Evolutionary conservation across 192 early-diverging fungal species (phyloP).

Genomic region (Coemansia sp.): DNA sequence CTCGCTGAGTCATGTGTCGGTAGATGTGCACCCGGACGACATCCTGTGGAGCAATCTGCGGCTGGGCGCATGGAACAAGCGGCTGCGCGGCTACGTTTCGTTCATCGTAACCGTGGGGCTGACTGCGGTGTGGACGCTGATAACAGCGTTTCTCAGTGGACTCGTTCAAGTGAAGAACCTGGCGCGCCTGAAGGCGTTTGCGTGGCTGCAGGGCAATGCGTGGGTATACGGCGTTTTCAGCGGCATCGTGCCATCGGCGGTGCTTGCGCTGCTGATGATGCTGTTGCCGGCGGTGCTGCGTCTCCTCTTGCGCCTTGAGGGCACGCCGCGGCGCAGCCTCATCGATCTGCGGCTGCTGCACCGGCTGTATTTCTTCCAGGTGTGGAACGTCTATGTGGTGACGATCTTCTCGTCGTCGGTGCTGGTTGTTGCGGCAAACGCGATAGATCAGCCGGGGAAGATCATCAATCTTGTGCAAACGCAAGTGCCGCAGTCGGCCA

Average conservation of each 20-base stretch:
- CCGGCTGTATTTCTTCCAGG: slow-evolving; percentile 80
- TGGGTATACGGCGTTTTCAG: slow-evolving; percentile 59
- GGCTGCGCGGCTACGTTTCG: slow-evolving; percentile 61
- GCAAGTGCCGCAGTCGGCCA: slow-evolving; percentile 72
- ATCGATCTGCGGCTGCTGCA: slow-evolving; percentile 66
- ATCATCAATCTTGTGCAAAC: slow-evolving; percentile 60
- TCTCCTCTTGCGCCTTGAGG: slow-evolving; percentile 63
- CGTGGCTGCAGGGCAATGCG: slow-evolving; percentile 21
- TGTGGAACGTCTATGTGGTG: slow-evolving; percentile 79
- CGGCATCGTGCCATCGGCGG: slow-evolving; percentile 76
- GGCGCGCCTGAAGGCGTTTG: slow-evolving; percentile 57
- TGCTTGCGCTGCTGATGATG: slow-evolving; percentile 70
- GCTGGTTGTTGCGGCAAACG: slow-evolving; percentile 37
- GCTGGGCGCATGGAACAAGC: slow-evolving; percentile 54
- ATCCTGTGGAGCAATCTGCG: slow-evolving; percentile 83
- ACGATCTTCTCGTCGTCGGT: slow-evolving; percentile 73
- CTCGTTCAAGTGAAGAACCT: slow-evolving; percentile 61
- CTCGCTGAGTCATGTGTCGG: slow-evolving; percentile 65
- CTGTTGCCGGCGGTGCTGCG: slow-evolving; percentile 70
- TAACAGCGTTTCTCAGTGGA: slow-evolving; percentile 63
- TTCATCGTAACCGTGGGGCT: slow-evolving; percentile 59
- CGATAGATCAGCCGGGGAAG: slow-evolving; percentile 23
- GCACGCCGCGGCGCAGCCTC: slow-evolving; percentile 59
- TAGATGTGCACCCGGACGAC: slow-evolving; percentile 66
- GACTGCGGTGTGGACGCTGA: slow-evolving; percentile 72